Evolutionary conservation across 148 eudicot genomes (phyloP).

Genomic region (Arbutus unedo): DNA sequence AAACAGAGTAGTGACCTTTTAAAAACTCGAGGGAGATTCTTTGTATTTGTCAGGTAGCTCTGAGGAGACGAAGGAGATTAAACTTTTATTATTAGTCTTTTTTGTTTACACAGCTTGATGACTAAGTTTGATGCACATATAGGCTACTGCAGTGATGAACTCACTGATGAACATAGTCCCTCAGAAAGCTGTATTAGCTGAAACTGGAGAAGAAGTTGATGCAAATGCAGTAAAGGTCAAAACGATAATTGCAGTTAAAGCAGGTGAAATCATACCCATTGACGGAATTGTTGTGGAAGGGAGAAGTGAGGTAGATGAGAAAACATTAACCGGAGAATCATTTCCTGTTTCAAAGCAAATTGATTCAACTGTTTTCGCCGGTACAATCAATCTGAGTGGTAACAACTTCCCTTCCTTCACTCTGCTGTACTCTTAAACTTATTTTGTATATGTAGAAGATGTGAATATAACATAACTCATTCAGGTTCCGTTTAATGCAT

Average conservation of each 20-base stretch:
- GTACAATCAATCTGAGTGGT: slow-evolving; percentile 91
- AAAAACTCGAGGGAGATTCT: no score
- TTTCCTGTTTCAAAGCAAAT: slow-evolving; percentile 71
- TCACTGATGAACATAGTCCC: slow-evolving; percentile 59
- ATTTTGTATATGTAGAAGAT: not conserved
- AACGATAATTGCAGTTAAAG: slow-evolving; percentile 52
- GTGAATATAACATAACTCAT: not conserved
- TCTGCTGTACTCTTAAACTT: not conserved
- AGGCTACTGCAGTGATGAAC: slow-evolving; percentile 65
- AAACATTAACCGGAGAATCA: slow-evolving; percentile 84
- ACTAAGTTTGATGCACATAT: not conserved
- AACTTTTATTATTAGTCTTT: not conserved
- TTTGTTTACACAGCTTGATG: not conserved
- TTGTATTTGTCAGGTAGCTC: no score
- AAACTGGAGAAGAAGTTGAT: slow-evolving; percentile 49
- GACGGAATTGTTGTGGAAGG: slow-evolving; percentile 66
- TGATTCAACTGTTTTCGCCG: slow-evolving; percentile 79
- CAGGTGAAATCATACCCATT: slow-evolving; percentile 60
- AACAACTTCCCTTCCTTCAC: slow-evolving; percentile 10
- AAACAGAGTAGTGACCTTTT: not conserved
- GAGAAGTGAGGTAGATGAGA: slow-evolving; percentile 84
- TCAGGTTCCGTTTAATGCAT: not conserved
- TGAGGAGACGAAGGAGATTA: not conserved
- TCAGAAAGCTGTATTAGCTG: slow-evolving; percentile 52
- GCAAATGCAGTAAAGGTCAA: slow-evolving; percentile 42